Base-by-base conservation (phyloP, 2,329 filamentous ascomycete genomes). In the Apiospora koreana region DNA sequence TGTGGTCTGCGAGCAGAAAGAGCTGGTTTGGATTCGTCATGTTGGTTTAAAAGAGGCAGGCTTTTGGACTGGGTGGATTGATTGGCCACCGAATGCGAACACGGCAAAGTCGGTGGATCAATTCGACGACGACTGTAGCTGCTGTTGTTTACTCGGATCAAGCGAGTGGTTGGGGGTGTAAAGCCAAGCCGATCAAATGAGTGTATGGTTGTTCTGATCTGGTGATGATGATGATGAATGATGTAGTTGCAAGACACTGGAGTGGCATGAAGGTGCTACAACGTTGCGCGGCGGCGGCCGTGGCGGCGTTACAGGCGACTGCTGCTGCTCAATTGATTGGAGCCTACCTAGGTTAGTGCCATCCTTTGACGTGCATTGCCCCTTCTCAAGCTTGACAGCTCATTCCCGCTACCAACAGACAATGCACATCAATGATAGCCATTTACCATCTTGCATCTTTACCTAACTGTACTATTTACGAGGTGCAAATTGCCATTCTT, bases 1-100 rank as follows among this genome's bases (percentile, higher is more conserved):
- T 93, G 82, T 98, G 95, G 83, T 99, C 96, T 77, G 95, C 94
- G 70, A 98, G 90, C 69, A 98, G 92, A 80, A 95, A 94, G 75
- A 98, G 91, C 81, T 98, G 95, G 78, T 90, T 91, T 48, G 88
- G 82, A 75, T 87, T 91, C 73, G 86, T 83, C 87, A 88, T 88
- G 77, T 72, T 78, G 74, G 70, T 35, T 35, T 5, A 3, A 46
- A 8, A 54, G 48, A 54, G 23, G 25, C 12, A 4, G 50, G 16
- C 25, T 31, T 12, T 18, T 12, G 41, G 14, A 43, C 16, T 43
- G 41, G 41, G 41, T 42, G 8, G 41, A 43, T 43, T 21, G 31
- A n/a, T 38, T 38, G 54, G 54, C 54, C 54, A 31, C 54, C 54
- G 54, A 62, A 62, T 62, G 54, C 54, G 28, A 62, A 12, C 9